phyloP scores from a whole-genome alignment of 192 early-diverging fungal genomes.

The Thamnidium elegans region DNA sequence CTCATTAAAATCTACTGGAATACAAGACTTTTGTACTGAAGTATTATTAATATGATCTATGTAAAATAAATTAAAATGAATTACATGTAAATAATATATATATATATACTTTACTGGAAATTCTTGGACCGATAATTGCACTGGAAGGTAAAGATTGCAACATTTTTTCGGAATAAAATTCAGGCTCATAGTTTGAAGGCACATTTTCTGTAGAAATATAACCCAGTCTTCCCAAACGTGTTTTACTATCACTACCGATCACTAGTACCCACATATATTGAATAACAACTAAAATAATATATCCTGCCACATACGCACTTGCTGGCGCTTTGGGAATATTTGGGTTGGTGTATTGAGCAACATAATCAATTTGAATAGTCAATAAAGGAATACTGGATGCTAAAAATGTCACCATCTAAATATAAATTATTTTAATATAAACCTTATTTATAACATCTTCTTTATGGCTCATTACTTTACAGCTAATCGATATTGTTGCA shows the following conservation, averaged over 20 bases:
- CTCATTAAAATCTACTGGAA: slow-evolving; percentile 48
- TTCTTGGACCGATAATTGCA: slow-evolving; percentile 20
- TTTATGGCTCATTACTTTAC: slow-evolving; percentile 11
- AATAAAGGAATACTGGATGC: slow-evolving; percentile 27
- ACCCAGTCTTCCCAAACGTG: slow-evolving; percentile 23
- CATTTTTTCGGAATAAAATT: slow-evolving; percentile 5
- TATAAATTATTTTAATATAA: neutral
- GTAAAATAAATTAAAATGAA: too few relatives aligned
- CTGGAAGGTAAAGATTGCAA: slow-evolving; percentile 10
- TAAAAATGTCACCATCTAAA: slow-evolving; percentile 30
- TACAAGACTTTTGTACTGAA: slow-evolving; percentile 17
- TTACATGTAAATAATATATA: neutral
- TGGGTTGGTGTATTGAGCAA: neutral
- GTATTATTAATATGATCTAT: neutral
- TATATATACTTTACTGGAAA: neutral
- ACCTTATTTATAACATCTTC: neutral
- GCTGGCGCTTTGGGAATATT: neutral
- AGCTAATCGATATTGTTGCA: slow-evolving; percentile 26
- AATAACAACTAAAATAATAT: slow-evolving; percentile 27
- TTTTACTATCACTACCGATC: slow-evolving; percentile 65
- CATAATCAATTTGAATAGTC: slow-evolving; percentile 18
- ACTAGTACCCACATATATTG: slow-evolving; percentile 65
- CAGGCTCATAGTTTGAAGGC: neutral
- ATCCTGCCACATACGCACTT: slow-evolving; percentile 19
- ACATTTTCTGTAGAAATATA: neutral